Evolutionary conservation across 108 stramenopile species (phyloP).

Genomic region (Pseudonitzschia delicatissima): DNA sequence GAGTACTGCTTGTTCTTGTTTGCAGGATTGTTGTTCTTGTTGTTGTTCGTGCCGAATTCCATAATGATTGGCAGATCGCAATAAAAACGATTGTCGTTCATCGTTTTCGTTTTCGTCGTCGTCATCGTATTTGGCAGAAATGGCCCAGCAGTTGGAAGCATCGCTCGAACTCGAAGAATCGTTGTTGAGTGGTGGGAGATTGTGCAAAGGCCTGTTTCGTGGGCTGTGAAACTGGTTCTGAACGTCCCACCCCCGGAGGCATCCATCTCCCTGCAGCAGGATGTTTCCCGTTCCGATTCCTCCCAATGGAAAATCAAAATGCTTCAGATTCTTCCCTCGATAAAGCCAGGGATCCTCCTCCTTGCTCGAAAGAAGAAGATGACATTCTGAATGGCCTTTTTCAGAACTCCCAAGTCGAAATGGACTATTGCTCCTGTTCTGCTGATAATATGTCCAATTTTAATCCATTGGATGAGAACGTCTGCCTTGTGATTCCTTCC

Average conservation of each 20-base stretch:
- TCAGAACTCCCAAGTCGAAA: no score
- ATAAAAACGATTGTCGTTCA: neutral
- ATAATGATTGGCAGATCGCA: neutral
- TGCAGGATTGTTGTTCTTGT: no score
- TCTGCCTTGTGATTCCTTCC: no score
- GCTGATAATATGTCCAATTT: no score
- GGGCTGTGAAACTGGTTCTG: neutral
- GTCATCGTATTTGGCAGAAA: neutral
- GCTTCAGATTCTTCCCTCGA: no score
- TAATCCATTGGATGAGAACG: no score
- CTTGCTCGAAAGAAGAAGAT: no score
- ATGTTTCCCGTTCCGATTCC: slow-evolving; percentile 20
- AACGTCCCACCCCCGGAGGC: slow-evolving; percentile 14
- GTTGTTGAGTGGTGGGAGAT: neutral
- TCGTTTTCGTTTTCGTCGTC: neutral
- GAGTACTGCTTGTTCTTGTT: no score
- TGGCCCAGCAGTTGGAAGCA: neutral
- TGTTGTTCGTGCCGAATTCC: no score
- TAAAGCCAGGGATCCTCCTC: no score
- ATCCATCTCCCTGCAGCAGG: slow-evolving; percentile 12
- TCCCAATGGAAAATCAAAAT: slow-evolving; percentile 18
- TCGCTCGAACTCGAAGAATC: neutral
- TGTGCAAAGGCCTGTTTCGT: neutral
- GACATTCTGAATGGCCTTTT: no score
- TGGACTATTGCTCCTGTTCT: no score